phyloP scores from a whole-genome alignment of 208 protist genomes.

The Trypanosoma mega region DNA sequence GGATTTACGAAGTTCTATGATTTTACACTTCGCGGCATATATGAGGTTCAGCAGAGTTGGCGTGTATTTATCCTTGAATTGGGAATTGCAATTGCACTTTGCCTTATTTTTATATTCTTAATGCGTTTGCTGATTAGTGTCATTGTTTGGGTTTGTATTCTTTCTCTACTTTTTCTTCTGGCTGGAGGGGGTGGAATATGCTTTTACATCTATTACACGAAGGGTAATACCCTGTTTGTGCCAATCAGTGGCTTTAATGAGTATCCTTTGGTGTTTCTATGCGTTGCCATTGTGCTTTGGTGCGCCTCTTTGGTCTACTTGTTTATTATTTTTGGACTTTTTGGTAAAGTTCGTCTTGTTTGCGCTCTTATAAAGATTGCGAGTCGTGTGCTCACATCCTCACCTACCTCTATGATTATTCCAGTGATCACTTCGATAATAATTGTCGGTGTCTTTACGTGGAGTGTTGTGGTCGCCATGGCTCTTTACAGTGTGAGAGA shows the following conservation, averaged over 20 bases:
- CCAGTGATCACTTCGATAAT: constrained; percentile 35
- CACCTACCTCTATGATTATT: constrained; percentile 51
- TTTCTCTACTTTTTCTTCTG: constrained; percentile 17
- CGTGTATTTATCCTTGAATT: constrained; percentile 16
- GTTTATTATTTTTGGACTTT: constrained; percentile 40
- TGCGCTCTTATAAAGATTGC: constrained; percentile 62
- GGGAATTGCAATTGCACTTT: constrained; percentile 19
- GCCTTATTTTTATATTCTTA: constrained; percentile 32
- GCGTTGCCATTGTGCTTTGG: constrained; percentile 20
- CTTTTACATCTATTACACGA: constrained; percentile 25
- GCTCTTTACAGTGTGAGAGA: constrained; percentile 12
- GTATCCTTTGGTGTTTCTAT: constrained; percentile 19
- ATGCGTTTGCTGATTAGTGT: constrained; percentile 24
- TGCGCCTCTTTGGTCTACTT: constrained; percentile 25
- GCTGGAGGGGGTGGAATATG: constrained; percentile 7
- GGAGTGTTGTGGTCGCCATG: constrained; percentile 13
- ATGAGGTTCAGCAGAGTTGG: constrained; percentile 26
- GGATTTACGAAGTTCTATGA: constrained; percentile 7
- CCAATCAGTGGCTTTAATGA: constrained; percentile 1
- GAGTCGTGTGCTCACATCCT: constrained; percentile 31
- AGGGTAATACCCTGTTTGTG: constrained; percentile 9
- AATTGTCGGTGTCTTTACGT: constrained; percentile 13
- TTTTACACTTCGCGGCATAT: constrained; percentile 14
- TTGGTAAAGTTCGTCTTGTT: constrained; percentile 40
- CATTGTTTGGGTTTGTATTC: constrained; percentile 26